Conservation (phyloP, 345 rosid species). For the Eutrema heterophyllum region DNA sequence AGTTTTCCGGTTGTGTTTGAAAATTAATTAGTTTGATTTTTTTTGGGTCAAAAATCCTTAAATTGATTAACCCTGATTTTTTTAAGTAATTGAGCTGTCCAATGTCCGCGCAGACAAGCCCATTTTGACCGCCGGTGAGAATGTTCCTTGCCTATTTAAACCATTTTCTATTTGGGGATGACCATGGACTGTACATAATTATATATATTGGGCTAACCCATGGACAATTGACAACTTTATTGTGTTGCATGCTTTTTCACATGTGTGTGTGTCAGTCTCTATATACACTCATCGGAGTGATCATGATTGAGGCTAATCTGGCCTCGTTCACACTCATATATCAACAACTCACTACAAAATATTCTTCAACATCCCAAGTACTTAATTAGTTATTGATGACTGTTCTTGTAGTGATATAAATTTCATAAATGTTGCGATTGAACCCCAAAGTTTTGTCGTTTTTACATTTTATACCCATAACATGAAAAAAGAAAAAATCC, state of each 20-base stretch:
- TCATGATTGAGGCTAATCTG: background rate
- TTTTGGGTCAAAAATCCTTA: no score
- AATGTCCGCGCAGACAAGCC: no score
- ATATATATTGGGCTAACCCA: no score
- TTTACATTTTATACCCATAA: background rate
- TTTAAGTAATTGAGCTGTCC: no score
- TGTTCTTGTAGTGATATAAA: background rate
- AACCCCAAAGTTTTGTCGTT: background rate
- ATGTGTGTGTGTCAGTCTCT: background rate
- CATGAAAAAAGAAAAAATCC: no score
- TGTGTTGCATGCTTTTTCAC: background rate
- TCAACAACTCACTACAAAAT: background rate
- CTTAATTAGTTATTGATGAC: constrained; percentile 20
- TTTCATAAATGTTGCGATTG: background rate
- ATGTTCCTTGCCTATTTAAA: no score
- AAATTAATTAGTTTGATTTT: no score
- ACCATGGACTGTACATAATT: background rate
- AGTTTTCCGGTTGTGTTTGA: no score
- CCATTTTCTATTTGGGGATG: no score
- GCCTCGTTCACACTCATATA: background rate
- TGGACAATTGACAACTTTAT: no score
- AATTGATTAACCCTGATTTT: no score
- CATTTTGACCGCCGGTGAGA: no score
- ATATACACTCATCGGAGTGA: background rate
- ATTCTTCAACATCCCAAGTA: constrained; percentile 6